phyloP scores from a whole-genome alignment of 257 asterid species.

The Nicotiana obtusifolia region DNA sequence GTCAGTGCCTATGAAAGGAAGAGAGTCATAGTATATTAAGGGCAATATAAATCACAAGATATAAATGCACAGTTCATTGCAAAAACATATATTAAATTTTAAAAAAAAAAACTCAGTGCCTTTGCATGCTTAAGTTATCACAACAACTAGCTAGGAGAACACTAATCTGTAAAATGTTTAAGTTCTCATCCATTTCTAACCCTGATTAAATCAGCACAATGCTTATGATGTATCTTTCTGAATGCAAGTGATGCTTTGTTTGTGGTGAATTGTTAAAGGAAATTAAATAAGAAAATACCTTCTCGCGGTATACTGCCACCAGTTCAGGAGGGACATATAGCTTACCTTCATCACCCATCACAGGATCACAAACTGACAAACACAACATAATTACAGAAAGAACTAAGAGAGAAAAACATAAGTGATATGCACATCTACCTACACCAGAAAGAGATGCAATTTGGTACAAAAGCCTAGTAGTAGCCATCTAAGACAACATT shows the following conservation, averaged over 20 bases:
- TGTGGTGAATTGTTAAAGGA: not conserved
- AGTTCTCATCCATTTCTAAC: constrained; percentile 1
- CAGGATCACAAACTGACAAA: constrained; percentile 94
- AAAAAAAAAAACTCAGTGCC: not conserved
- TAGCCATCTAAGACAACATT: not conserved
- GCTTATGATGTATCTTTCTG: not conserved
- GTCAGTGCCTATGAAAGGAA: not conserved
- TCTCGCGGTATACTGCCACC: constrained; percentile 88
- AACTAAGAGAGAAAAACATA: constrained; percentile 5
- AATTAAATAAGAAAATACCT: constrained; percentile 39
- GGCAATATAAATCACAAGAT: not conserved
- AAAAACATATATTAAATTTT: not conserved
- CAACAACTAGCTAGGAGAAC: not conserved
- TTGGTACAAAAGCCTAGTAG: not conserved
- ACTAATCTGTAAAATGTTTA: not conserved
- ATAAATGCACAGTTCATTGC: not conserved
- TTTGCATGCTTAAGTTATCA: not conserved
- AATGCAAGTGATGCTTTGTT: not conserved
- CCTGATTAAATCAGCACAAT: not conserved
- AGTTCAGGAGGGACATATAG: constrained; percentile 89
- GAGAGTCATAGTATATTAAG: not conserved
- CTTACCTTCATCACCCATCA: constrained; percentile 97
- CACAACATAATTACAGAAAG: constrained; percentile 13
- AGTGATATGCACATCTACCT: not conserved
- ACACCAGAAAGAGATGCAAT: not conserved